Base-by-base conservation (phyloP, 495 filamentous ascomycete genomes). In the Terfezia claveryi region DNA sequence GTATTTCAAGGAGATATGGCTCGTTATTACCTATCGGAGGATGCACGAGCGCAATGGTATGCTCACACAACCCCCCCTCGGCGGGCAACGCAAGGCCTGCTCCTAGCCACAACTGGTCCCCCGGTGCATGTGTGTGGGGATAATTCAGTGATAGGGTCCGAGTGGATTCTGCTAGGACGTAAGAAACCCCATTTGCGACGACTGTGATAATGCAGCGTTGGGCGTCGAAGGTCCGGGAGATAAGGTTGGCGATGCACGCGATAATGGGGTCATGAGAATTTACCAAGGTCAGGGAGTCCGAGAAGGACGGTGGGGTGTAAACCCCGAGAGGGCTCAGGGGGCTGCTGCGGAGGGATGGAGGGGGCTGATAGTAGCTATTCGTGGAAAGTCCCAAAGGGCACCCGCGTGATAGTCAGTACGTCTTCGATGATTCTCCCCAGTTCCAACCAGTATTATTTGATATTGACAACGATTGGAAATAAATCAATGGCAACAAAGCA, bases 111-210 rank as follows among this genome's bases (percentile, higher is more conserved):
- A 70, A 63, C 4, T 59, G 66, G 57, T 74, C 71, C 12, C 66
- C 62, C 0, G 68, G 63, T 23, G 61, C 56, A 54, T 69, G 61
- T 23, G 60, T 61, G 44, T 69, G 58, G 36, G 64, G 64, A 49
- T 68, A 52, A 10, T 64, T 61, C 7, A 78, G 61, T 0, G 76
- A 76, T 0, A 79, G 54, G 0, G 73, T 73, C 16, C 65, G 68
- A 0, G 78, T 79, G 1, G 78, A 77, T 58, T 83, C 80, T 20
- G 80, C 78, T 16, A 82, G 68, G 38, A 83, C 71, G 56, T 79
- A 76, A 60, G 79, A 75, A 17, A 72, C 68, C 3, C 74, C 68
- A 20, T 72, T 69, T 57, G 79, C 79, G 52, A 80, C 75, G 17
- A 85, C 70, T 38, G 76, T 78, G 12, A 82, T 71, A 57, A 80